These are phyloP conservation scores for Metschnikowia orientalis DNA, from an alignment of 805 yeast genomes.

Conservation along the genomic window DNA sequence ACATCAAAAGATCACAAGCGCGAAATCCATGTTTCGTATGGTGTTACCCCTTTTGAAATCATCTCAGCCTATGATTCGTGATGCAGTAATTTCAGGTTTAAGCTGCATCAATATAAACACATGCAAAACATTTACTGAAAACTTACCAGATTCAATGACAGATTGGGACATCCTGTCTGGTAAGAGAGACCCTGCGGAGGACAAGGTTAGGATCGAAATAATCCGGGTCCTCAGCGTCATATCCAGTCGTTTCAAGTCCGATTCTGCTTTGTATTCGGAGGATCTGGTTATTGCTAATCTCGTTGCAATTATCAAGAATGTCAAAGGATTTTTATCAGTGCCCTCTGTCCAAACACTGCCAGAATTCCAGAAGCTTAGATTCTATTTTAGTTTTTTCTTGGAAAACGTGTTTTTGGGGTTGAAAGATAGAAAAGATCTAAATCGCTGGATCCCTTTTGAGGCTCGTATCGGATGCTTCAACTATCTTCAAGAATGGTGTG, in stretches of 20 bases:
- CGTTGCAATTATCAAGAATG: constrained; percentile 55
- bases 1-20: constrained; percentile 89
- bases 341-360: constrained; percentile 59
- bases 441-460: constrained; percentile 75
- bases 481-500: constrained; percentile 91
- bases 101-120: constrained; percentile 89
- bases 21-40: constrained; percentile 82
- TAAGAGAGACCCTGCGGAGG: constrained; percentile 33
- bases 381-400: constrained; percentile 78
- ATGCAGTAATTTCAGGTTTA: constrained; percentile 84
- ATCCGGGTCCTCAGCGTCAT: constrained; percentile 69
- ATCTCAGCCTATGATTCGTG: constrained; percentile 64
- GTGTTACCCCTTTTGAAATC: constrained; percentile 76
- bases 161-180: constrained; percentile 40
- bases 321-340: constrained; percentile 54
- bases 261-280: constrained; percentile 52
- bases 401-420: constrained; percentile 67
- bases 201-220: constrained; percentile 63
- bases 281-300: constrained; percentile 64
- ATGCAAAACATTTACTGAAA: constrained; percentile 75
- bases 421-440: constrained; percentile 34
- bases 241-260: constrained; percentile 55
- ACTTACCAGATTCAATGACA: constrained; percentile 56
- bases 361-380: constrained; percentile 70
- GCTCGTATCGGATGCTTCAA: constrained; percentile 80